phyloP scores from a whole-genome alignment of 116 monocot species.

The Cymodocea nodosa region DNA sequence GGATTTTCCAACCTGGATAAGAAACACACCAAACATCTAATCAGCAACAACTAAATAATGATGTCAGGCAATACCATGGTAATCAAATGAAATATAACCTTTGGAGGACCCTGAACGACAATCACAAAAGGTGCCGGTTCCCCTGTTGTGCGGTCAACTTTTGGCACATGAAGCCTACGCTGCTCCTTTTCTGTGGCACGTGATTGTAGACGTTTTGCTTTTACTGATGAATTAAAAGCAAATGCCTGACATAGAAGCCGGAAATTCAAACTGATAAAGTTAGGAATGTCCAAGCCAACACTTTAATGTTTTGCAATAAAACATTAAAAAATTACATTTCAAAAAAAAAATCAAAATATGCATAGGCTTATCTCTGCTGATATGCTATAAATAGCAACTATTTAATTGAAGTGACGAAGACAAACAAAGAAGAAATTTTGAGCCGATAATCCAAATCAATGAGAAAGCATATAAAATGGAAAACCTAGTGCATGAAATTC shows the following conservation, averaged over 20 bases:
- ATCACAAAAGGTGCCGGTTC: constrained; percentile 85
- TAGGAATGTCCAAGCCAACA: too few relatives aligned
- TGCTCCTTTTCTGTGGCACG: constrained; percentile 85
- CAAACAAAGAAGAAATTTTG: too few relatives aligned
- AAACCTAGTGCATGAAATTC: too few relatives aligned
- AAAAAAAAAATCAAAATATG: background rate
- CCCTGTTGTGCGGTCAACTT: constrained; percentile 63
- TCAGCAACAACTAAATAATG: background rate
- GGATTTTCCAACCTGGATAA: constrained; percentile 85
- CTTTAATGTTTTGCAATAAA: too few relatives aligned
- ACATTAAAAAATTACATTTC: too few relatives aligned
- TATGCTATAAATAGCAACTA: too few relatives aligned
- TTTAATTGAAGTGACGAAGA: too few relatives aligned
- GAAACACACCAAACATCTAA: background rate
- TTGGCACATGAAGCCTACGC: constrained; percentile 71
- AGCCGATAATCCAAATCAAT: too few relatives aligned
- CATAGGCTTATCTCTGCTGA: too few relatives aligned
- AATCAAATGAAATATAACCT: constrained; percentile 20
- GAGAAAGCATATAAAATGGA: too few relatives aligned
- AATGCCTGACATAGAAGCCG: constrained; percentile 49
- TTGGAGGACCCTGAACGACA: constrained; percentile 89
- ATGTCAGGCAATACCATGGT: background rate
- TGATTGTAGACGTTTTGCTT: constrained; percentile 70
- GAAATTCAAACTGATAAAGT: background rate
- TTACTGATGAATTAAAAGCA: constrained; percentile 66